Conservation (phyloP, 2,329 filamentous ascomycete genomes). For the Lachnellula occidentalis region DNA sequence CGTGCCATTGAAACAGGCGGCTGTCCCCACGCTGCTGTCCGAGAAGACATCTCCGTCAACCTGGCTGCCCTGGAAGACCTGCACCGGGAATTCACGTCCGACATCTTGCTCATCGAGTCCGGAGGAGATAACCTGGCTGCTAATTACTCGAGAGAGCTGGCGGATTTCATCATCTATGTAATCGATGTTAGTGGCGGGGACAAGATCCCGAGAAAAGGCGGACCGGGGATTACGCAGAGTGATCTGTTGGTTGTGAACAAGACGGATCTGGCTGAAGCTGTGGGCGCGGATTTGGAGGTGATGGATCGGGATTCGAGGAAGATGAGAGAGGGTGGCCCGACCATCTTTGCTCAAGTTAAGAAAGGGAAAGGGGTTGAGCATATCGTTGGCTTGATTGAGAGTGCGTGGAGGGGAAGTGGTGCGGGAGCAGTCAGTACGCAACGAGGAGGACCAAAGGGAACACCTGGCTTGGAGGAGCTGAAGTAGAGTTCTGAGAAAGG, state of each 20-base stretch:
- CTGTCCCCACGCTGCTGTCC: constrained; percentile 93
- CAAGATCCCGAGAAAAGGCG: constrained; percentile 93
- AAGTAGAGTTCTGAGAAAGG: constrained; percentile 9
- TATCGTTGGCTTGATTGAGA: constrained; percentile 82
- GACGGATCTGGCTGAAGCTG: constrained; percentile 84
- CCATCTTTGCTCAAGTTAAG: constrained; percentile 97
- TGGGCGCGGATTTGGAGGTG: constrained; percentile 83
- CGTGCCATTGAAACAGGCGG: constrained; percentile 96
- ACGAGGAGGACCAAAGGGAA: constrained; percentile 52
- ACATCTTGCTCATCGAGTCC: constrained; percentile 88
- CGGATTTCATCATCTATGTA: constrained; percentile 97
- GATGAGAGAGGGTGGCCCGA: constrained; percentile 93
- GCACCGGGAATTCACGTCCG: constrained; percentile 71
- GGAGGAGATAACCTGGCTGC: constrained; percentile 96
- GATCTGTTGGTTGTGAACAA: constrained; percentile 95
- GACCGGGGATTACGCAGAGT: constrained; percentile 93
- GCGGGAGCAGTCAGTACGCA: constrained; percentile 57
- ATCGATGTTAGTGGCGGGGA: constrained; percentile 96
- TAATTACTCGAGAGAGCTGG: constrained; percentile 91
- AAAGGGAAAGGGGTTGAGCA: constrained; percentile 77
- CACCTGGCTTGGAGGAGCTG: constrained; percentile 48
- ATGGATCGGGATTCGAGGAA: constrained; percentile 94
- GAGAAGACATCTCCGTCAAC: constrained; percentile 94
- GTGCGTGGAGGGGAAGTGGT: constrained; percentile 87
- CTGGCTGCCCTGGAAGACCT: constrained; percentile 87